These are phyloP conservation scores for Rhizopus delemar DNA, from an alignment of 371 early-diverging fungal genomes.

Conservation along the genomic window DNA sequence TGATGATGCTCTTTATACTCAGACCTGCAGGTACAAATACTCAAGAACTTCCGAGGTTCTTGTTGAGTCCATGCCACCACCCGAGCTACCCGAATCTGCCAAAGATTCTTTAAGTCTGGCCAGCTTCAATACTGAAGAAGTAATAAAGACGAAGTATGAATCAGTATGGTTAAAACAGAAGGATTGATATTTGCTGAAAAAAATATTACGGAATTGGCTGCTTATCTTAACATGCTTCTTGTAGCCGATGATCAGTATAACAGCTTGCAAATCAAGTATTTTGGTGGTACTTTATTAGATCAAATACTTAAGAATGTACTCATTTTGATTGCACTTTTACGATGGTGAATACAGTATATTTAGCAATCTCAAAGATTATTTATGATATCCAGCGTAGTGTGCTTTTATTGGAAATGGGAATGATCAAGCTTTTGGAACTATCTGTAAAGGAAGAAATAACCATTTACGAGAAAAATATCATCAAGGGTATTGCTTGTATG, in stretches of 20 bases:
- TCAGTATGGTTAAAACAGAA: background rate
- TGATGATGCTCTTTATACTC: constrained; percentile 19
- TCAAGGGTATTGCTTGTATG: constrained; percentile 7
- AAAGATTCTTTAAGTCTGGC: constrained; percentile 13
- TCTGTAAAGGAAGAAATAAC: constrained; percentile 3
- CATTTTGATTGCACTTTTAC: constrained; percentile 8
- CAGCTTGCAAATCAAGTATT: constrained; percentile 5
- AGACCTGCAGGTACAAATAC: constrained; percentile 18
- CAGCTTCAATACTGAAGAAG: too few relatives aligned
- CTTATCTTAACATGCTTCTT: constrained; percentile 11
- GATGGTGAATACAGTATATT: constrained; percentile 1
- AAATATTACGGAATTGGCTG: constrained; percentile 8
- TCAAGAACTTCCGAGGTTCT: constrained; percentile 11
- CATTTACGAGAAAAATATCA: constrained; percentile 6
- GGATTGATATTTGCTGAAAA: constrained; percentile 7
- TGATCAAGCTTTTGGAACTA: constrained; percentile 8
- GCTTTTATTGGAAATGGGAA: constrained; percentile 5
- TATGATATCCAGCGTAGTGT: constrained; percentile 8
- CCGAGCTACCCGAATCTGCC: constrained; percentile 16
- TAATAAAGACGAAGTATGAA: background rate
- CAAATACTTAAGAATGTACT: constrained; percentile 4
- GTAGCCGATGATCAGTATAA: constrained; percentile 2
- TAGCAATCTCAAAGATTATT: constrained; percentile 8
- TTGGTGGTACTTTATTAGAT: constrained; percentile 7
- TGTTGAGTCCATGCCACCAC: constrained; percentile 26